Base-by-base conservation (phyloP, 164 flowering plant genomes). In the Cinnamomum chago region DNA sequence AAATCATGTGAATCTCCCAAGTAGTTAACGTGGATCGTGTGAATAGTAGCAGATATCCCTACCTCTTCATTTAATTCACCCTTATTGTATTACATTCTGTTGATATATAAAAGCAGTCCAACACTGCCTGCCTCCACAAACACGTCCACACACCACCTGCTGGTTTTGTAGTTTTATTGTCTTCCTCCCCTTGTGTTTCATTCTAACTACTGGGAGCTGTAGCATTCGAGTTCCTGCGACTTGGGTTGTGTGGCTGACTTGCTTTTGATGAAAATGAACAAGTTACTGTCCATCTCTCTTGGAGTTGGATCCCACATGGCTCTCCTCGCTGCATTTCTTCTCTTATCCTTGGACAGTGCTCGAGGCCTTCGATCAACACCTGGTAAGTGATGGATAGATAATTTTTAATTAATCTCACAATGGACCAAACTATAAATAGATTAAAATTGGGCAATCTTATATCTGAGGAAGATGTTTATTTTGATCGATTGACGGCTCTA, bases 1-100 rank as follows among this genome's bases (percentile, higher is more conserved):
- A 78, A 74, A 65, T 73, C 88, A 73, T 81, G 84, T 86, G 89
- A 86, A 78, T 50, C 71, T 60, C 84, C 75, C 33, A 83, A 81
- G 82, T 40, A 73, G 50, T 52, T 24, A 86, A 75, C 91, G 77
- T 72, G 90, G 80, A 86, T 86, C 93, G 85, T 88, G 89, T 89
- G 93, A 89, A 68, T 66, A 71, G 73, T 72, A 81, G 72, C 85
- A 79, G 80, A 60, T 40, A 74, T 82, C 76, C 76, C 35, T 73
- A 68, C 66, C 66, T 7, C 67, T 73, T 71, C 90, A 86, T 82
- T 86, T 78, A 81, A 77, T 17, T 71, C 79, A 27, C 60, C 70
- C 82, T 23, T 33, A 14, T 50, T 14, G 40, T 58, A 50, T 35
- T 7, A 13, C 77, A 35, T 35, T 35, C 64, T 50, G 51, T 58